These are phyloP conservation scores for Pseudoturritis turrita DNA, from an alignment of 345 rosid species.

Conservation along the genomic window DNA sequence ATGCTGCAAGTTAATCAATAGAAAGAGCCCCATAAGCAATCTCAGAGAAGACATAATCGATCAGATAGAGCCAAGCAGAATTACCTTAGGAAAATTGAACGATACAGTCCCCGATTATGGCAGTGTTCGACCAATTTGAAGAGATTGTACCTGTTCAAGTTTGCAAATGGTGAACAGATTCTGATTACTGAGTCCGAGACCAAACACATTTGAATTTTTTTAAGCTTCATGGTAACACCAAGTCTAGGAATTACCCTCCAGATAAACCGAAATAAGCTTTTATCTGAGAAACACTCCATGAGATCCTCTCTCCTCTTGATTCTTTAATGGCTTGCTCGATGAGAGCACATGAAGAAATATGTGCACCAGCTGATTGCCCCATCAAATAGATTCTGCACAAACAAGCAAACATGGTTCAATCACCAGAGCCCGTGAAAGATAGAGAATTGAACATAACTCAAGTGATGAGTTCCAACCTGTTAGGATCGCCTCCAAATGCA, in stretches of 20 bases:
- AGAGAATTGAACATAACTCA: neutral
- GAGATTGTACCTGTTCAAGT: constrained; percentile 74
- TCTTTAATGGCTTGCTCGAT: constrained; percentile 88
- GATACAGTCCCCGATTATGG: constrained; percentile 78
- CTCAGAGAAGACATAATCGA: neutral
- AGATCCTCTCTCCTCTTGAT: constrained; percentile 49
- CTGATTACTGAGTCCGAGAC: neutral
- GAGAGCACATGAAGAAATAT: constrained; percentile 87
- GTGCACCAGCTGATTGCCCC: constrained; percentile 99
- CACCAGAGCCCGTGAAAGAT: neutral
- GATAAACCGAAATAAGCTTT: constrained; percentile 92
- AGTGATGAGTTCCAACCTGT: constrained; percentile 42
- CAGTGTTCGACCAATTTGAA: constrained; percentile 68
- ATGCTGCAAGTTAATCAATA: constrained; percentile 44
- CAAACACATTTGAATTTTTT: neutral
- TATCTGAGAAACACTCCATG: constrained; percentile 79
- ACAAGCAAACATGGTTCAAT: constrained; percentile 11
- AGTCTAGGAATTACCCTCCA: constrained; percentile 57
- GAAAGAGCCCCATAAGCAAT: neutral
- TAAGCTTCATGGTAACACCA: neutral
- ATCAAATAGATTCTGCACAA: constrained; percentile 71
- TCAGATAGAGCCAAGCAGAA: neutral
- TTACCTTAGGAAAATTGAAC: constrained; percentile 80
- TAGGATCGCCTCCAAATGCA: constrained; percentile 90
- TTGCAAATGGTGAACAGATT: neutral